Evolutionary conservation across 75 land plant species (phyloP).

Genomic region (Adiantum capillusveneris): DNA sequence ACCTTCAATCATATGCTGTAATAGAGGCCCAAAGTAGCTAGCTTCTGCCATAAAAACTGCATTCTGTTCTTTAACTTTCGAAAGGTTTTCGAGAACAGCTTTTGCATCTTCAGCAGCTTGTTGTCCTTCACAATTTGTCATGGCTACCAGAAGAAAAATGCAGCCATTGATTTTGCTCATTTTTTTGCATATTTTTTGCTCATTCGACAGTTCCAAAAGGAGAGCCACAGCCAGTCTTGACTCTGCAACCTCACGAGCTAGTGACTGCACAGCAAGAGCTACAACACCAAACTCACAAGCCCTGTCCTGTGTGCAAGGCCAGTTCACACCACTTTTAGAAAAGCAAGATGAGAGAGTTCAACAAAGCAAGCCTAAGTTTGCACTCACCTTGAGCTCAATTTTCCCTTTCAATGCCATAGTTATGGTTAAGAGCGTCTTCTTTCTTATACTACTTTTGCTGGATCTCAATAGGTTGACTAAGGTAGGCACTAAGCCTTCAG

Average conservation of each 20-base stretch:
- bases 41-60: constrained; percentile 67
- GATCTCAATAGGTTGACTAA: constrained; percentile 34
- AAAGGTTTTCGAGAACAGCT: constrained; percentile 40
- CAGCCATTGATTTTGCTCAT: constrained; percentile 58
- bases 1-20: constrained; percentile 47
- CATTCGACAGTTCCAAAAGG: constrained; percentile 47
- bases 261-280: constrained; percentile 37
- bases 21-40: constrained; percentile 54
- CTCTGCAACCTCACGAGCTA: constrained; percentile 49
- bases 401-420: constrained; percentile 38
- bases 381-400: constrained; percentile 45
- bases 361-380: background rate
- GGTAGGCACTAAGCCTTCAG: constrained; percentile 45
- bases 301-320: constrained; percentile 8
- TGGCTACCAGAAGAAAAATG: constrained; percentile 54
- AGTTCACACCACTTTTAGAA: no score
- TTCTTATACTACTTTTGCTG: constrained; percentile 32
- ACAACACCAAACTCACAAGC: constrained; percentile 36
- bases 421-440: constrained; percentile 29
- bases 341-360: no score
- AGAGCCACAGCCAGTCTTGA: constrained; percentile 49
- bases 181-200: constrained; percentile 16
- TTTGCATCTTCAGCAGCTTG: constrained; percentile 48
- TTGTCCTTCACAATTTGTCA: constrained; percentile 40
- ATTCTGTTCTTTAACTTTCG: constrained; percentile 41